Base-by-base conservation (phyloP, 306 rosid genomes). In the Cucurbita ficifolia region DNA sequence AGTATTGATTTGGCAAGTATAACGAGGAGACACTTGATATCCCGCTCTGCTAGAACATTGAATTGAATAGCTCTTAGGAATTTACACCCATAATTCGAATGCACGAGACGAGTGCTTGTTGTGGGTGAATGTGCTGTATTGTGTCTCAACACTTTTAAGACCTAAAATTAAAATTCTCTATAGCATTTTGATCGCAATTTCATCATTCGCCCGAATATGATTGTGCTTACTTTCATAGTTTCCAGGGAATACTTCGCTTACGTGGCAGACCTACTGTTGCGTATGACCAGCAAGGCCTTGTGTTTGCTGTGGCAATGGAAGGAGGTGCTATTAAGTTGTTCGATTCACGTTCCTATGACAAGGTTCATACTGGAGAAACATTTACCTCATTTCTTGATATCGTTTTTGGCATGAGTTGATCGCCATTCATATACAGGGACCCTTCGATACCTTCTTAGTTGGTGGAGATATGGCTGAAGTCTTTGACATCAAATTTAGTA, bases 241-340 rank as follows among this genome's bases (percentile, higher is more conserved):
- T 77, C 72, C 89, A 93, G 97, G 98, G 98, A 77, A 87, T 94
- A 78, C 85, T 94, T 55, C 94, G 79, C 43, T 76, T 94, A 63
- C 98, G 98, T 36, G 98, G 98, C 74, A 86, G 95, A 74, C 98
- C 98, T 29, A 87, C 98, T 12, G 97, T 94, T 55, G 97, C 97
- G n/a, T 94, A 90, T 76, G 98, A 90, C 80, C 98, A 94, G 77
- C 98, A 94, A 81, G 98, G 98, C 78, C 89, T 94, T 53, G 98
- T 94, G 74, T 94, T 94, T 77, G 97, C 98, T 38, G 98, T 94
- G 74, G 98, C 98, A 76, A 94, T 94, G 98, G 98, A 94, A 90
- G 98, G 96, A 59, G 98, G 98, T 64, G 98, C 98, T 60, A 90
- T 94, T 75, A 94, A 90, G 79, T 78, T 94, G 83, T 94, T 94